Evolutionary conservation across 2,329 filamentous ascomycete species (phyloP), one percentile per base, ranked within the genome.

Genomic region (Diaporthe helianthi): DNA sequence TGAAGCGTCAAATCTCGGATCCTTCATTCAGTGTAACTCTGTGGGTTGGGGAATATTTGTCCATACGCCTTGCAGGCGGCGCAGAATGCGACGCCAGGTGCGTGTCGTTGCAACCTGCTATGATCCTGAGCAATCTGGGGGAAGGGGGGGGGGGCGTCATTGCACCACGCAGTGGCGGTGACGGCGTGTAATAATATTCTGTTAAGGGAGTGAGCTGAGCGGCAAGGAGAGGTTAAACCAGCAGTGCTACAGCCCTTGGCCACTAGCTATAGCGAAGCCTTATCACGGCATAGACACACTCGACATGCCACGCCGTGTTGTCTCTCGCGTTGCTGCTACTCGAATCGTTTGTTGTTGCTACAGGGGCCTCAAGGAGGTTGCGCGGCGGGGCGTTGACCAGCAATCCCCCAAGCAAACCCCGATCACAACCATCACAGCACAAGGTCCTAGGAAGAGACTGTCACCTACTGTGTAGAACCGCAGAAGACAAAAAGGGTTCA

Each of bases 91-190:
- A 47, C 58, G 41, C 55, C 33, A 47, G 55, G 41, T 26, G 41
- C 13, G 15, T 22, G 41, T 47, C 58, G 38, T 29, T 68, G 65
- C 52, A 22, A 64, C 69, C 58, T 70, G 51, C 69, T 44, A 51
- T 46, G 15, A 41, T 58, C 65, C 44, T 68, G 69, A 29, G 54
- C 26, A 55, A 49, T 64, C 51, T 68, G 55, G 55, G 69, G 65
- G 55, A n/a, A n/a, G n/a, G n/a, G n/a, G n/a, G n/a, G n/a, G n/a
- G n/a, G n/a, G n/a, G n/a, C n/a, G 54, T 61, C 15, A 66, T 52
- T 55, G 60, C 69, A 63, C 61, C 44, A 66, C 61, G 19, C 66
- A 51, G 58, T 69, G 41, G 49, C 67, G 61, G 67, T 69, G 69
- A 66, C 61, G 55, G 31, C 51, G 44, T 46, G 51, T 63, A 52